Percentiles rank a stretch among this genome's conserved stretches.
phyloP scores from a whole-genome alignment of 169 alveolate species.

The Theileria sp. region DNA sequence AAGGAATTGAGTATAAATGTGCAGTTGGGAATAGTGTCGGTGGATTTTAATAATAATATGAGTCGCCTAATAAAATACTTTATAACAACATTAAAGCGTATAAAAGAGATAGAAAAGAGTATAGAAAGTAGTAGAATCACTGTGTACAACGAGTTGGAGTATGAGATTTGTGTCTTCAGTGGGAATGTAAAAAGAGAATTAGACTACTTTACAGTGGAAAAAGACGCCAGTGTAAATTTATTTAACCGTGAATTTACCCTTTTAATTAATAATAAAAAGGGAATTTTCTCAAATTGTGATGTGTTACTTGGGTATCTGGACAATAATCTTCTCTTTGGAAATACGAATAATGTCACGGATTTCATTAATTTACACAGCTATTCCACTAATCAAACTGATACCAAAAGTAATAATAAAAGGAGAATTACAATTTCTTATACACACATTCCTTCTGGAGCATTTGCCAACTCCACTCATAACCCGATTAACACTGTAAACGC shows the following conservation, averaged over 20 bases:
- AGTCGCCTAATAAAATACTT: neutral
- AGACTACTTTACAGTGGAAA: conserved; percentile 12
- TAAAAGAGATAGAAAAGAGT: conserved; percentile 4
- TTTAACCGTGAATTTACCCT: conserved; percentile 13
- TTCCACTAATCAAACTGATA: neutral
- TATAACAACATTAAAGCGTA: conserved; percentile 6
- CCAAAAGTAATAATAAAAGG: neutral
- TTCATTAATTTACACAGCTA: conserved; percentile 11
- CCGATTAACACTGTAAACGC: neutral
- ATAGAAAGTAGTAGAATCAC: conserved; percentile 1
- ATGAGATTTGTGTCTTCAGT: conserved; percentile 19
- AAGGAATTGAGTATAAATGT: neutral
- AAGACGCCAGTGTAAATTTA: conserved; percentile 8
- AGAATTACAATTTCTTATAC: conserved; percentile 1
- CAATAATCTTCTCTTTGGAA: conserved; percentile 47
- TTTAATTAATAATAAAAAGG: neutral
- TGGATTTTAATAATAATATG: conserved; percentile 8
- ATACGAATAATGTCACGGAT: conserved; percentile 54
- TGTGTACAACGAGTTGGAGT: conserved; percentile 14
- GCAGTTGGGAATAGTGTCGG: neutral
- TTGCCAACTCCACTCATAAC: neutral
- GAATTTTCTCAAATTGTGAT: conserved; percentile 10
- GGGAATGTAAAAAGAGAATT: conserved; percentile 11
- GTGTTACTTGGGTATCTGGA: neutral
- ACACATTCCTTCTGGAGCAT: neutral